Evolutionary conservation across 2,329 filamentous ascomycete genomes (phyloP).

Genomic region (Penicillium fuscoglaucum): DNA sequence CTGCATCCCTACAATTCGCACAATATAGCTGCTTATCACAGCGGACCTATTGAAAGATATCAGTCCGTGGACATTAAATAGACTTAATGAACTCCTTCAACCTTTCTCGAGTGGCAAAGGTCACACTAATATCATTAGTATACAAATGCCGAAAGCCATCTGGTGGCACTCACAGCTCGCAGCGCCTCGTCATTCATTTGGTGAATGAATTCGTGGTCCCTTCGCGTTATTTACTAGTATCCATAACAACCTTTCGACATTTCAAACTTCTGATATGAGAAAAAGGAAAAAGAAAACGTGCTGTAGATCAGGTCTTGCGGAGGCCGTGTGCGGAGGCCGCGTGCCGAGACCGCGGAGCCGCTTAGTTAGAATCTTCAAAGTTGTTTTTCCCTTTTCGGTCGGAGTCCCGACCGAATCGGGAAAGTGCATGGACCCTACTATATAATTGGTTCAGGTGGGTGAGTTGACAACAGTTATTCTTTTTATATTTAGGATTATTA

Average conservation of each 20-base stretch:
- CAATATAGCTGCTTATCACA: constrained; percentile 28
- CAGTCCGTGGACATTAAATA: background rate
- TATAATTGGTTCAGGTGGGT: too few species aligned
- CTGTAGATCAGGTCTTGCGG: constrained; percentile 2
- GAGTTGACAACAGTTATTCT: too few species aligned
- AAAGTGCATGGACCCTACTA: background rate
- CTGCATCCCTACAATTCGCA: constrained; percentile 28
- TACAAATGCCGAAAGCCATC: background rate
- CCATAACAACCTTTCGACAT: too few species aligned
- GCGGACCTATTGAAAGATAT: constrained; percentile 18
- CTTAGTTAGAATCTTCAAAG: background rate
- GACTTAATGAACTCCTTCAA: background rate
- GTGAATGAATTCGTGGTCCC: background rate
- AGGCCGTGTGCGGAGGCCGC: background rate
- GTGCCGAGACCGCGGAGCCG: background rate
- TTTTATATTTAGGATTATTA: background rate
- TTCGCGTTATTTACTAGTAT: too few species aligned
- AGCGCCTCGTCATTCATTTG: constrained; percentile 16
- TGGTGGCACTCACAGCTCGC: constrained; percentile 18
- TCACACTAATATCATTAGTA: constrained; percentile 23
- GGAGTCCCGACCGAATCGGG: background rate
- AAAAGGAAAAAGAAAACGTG: background rate
- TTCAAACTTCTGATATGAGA: background rate
- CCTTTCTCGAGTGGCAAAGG: constrained; percentile 30
- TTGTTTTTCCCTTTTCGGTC: constrained; percentile 5